Evolutionary conservation across 73 alveolate species (phyloP).

Genomic region (Breviolum minutum): DNA sequence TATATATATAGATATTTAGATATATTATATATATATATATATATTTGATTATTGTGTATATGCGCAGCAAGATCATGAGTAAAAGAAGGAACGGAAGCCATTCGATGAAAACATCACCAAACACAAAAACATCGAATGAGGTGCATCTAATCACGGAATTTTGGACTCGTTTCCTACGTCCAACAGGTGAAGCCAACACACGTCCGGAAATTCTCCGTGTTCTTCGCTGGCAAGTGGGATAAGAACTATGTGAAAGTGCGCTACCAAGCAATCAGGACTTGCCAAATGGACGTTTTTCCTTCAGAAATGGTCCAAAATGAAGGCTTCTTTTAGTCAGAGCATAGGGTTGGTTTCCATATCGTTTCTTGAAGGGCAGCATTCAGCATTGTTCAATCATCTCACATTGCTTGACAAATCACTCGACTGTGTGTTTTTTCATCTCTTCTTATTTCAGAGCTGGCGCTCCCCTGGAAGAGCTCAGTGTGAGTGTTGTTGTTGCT

Average conservation of each 20-base stretch:
- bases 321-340: not conserved
- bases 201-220: conserved; percentile 3
- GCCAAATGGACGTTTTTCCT: too few relatives aligned
- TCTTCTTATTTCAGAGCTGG: too few relatives aligned
- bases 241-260: conserved; percentile 30
- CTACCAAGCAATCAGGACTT: conserved; percentile 53
- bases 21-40: too few relatives aligned
- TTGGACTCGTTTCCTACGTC: not conserved
- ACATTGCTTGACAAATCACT: not conserved
- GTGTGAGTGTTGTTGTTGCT: too few relatives aligned
- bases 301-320: not conserved
- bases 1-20: not conserved
- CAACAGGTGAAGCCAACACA: not conserved
- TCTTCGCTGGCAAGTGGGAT: conserved; percentile 69
- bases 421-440: too few relatives aligned
- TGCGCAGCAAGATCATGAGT: not conserved
- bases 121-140: too few relatives aligned
- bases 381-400: not conserved
- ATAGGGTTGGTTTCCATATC: not conserved
- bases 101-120: not conserved
- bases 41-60: not conserved
- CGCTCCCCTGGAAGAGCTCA: too few relatives aligned
- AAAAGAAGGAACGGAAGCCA: not conserved
- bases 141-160: too few relatives aligned
- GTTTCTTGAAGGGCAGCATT: not conserved